Conservation (phyloP, 2,329 filamentous ascomycete species). For the Aspergillus brasiliensis region DNA sequence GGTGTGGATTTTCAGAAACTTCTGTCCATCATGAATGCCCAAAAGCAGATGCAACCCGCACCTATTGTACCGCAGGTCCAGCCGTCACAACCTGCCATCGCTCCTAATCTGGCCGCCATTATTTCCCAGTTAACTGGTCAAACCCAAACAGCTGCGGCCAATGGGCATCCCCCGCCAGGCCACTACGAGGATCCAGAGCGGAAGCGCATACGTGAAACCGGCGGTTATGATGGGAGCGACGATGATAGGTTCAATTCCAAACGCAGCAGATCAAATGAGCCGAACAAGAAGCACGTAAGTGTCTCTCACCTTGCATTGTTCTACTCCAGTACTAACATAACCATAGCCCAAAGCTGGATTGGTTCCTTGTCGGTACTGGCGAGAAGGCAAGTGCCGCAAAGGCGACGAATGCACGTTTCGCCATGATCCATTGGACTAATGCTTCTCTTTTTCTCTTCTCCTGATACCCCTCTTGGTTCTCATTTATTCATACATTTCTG, state of each 20-base stretch:
- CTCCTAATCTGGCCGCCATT: conserved; percentile 39
- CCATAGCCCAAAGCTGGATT: conserved; percentile 46
- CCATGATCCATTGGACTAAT: conserved; percentile 40
- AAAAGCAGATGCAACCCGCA: conserved; percentile 40
- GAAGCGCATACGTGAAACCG: conserved; percentile 41
- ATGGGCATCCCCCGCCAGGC: conserved; percentile 16
- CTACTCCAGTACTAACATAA: conserved; percentile 14
- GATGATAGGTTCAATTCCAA: conserved; percentile 37
- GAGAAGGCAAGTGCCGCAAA: conserved; percentile 57
- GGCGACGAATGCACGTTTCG: conserved; percentile 55
- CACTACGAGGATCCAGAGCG: conserved; percentile 46
- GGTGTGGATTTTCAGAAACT: conserved; percentile 43
- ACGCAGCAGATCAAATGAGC: conserved; percentile 36
- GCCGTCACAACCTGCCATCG: conserved; percentile 30
- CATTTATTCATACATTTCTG: conserved; percentile 6
- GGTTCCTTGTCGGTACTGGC: conserved; percentile 56
- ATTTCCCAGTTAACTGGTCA: conserved; percentile 35
- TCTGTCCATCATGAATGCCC: conserved; percentile 41
- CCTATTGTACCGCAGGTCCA: conserved; percentile 27
- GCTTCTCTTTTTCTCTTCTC: conserved; percentile 3
- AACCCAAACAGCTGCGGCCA: conserved; percentile 23
- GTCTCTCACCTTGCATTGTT: background rate
- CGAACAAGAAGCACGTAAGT: conserved; percentile 44
- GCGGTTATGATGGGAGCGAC: conserved; percentile 35
- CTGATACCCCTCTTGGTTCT: conserved; percentile 22